phyloP scores from a whole-genome alignment of 1,139 yeast species.

The Keqinozyma sinolaborantium region DNA sequence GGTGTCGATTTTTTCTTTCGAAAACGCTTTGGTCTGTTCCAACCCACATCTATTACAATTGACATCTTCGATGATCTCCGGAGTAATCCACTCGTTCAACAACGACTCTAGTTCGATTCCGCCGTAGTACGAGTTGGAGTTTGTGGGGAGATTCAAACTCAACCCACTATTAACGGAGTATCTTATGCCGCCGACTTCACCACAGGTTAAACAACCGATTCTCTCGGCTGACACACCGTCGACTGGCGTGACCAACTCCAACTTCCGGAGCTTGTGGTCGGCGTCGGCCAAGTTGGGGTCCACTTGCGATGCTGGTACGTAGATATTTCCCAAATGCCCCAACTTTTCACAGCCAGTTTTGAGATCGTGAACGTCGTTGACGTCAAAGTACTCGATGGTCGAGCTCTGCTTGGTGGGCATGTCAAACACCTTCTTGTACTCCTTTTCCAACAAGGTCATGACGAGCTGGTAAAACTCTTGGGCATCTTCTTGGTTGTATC shows the following conservation, averaged over 20 bases:
- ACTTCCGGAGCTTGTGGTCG: constrained; percentile 44
- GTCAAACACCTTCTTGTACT: constrained; percentile 29
- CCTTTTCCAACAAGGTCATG: constrained; percentile 69
- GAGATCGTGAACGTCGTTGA: constrained; percentile 17
- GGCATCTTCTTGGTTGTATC: constrained; percentile 92
- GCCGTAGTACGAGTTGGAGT: constrained; percentile 28
- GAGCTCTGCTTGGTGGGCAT: neutral
- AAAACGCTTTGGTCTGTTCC: constrained; percentile 52
- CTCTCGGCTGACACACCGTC: constrained; percentile 86
- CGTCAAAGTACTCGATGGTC: constrained; percentile 17
- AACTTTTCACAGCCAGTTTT: constrained; percentile 48
- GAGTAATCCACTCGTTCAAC: constrained; percentile 68
- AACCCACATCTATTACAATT: constrained; percentile 91
- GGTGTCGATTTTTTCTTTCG: constrained; percentile 37
- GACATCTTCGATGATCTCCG: constrained; percentile 87
- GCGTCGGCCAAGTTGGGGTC: constrained; percentile 56
- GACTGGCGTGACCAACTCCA: constrained; percentile 74
- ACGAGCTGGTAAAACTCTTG: constrained; percentile 89
- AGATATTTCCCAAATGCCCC: constrained; percentile 59
- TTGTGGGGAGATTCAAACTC: constrained; percentile 60
- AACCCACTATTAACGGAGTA: constrained; percentile 79
- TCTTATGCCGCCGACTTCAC: constrained; percentile 89
- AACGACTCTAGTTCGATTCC: constrained; percentile 52
- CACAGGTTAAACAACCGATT: constrained; percentile 85
- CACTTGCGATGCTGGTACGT: constrained; percentile 68